Evolutionary conservation across 1,139 yeast genomes (phyloP), one percentile per base, ranked within the genome.

Genomic region (Spathaspora sp.): DNA sequence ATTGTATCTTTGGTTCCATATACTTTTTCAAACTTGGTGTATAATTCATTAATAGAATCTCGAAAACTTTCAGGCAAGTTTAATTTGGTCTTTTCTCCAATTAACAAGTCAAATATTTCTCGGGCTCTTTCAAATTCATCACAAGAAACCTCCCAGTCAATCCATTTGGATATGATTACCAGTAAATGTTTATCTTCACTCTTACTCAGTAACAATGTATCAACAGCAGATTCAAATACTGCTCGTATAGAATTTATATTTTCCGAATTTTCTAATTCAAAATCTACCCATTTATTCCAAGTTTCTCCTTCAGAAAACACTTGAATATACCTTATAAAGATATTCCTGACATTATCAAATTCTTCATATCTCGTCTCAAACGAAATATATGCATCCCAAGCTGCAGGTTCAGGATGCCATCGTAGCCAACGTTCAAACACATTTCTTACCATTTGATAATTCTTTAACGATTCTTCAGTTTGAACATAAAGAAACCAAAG

Each of bases 401-500:
- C 89, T 1, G 72, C 65, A 1, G 72, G 68, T 11, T 76, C 77
- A 1, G 89, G 86, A 46, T 78, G 81, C 90, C 96, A 88, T 17
- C 73, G 68, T 50, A 88, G 68, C 99, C 99, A 93, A 49, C 87
- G 73, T 50, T 84, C 84, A 65, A 86, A 91, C 6, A 91, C 72
- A 11, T 69, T 67, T 46, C 96, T 65, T 7, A 86, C 86, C 31
- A 84, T 83, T 9, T 71, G 65, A 45, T 81, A 69, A 58, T 89
- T 84, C 41, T 82, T 83, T 40, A 90, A 65, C 1, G 86, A 77
- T 63, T 91, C 98, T 63, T 90, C 98, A 13, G 93, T 79, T 38
- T 86, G 84, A 4, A 88, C 84, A 54, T 86, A 87, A 48, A 85
- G 75, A 58, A 80, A 89, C 98, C 98, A 93, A 26, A 93, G 68